Evolutionary conservation across 495 filamentous ascomycete species (phyloP).

Genomic region (Penicillium diatomitis): DNA sequence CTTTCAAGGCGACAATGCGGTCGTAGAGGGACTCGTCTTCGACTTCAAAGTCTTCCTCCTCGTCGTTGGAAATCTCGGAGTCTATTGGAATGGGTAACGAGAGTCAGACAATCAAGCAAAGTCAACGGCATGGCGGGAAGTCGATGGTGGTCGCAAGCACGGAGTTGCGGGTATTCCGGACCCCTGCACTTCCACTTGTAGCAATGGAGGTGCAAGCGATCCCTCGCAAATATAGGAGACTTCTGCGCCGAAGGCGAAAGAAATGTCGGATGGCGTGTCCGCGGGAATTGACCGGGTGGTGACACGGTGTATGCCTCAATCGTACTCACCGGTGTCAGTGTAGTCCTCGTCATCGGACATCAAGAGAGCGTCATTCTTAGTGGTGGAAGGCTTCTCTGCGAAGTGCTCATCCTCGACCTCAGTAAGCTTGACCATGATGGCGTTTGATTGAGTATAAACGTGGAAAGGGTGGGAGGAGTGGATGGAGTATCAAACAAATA

Average conservation of each 20-base stretch:
- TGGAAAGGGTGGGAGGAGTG: conserved; percentile 6
- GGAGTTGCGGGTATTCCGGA: too few relatives aligned
- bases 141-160: too few relatives aligned
- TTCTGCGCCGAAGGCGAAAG: too few relatives aligned
- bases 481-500: not conserved
- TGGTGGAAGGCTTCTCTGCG: conserved; percentile 58
- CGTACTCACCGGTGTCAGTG: conserved; percentile 70
- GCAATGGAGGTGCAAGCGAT: too few relatives aligned
- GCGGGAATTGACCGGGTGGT: too few relatives aligned
- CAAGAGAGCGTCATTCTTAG: conserved; percentile 37
- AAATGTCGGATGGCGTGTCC: too few relatives aligned
- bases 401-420: conserved; percentile 97
- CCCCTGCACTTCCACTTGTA: too few relatives aligned
- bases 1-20: conserved; percentile 75
- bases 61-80: conserved; percentile 47
- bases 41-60: conserved; percentile 29
- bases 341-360: conserved; percentile 76
- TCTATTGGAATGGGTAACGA: conserved; percentile 16
- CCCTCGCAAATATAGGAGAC: too few relatives aligned
- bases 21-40: conserved; percentile 61
- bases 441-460: conserved; percentile 12
- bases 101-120: conserved; percentile 11
- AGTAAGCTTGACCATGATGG: conserved; percentile 88
- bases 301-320: conserved; percentile 1
- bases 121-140: too few relatives aligned